phyloP scores from a whole-genome alignment of 768 basidiomycete genomes.

The Suillus subluteus region DNA sequence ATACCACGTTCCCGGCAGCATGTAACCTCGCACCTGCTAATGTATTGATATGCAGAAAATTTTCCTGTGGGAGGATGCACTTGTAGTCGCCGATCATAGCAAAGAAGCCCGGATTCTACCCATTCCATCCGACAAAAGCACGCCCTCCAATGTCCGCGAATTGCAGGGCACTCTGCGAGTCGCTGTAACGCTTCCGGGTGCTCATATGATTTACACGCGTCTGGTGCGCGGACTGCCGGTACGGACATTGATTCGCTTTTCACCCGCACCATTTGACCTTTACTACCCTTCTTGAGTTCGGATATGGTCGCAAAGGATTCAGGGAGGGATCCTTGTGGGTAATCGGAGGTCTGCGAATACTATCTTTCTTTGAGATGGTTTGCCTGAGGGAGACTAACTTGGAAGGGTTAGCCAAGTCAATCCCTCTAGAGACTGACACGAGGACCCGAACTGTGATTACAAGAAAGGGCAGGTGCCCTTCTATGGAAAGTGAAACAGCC shows the following conservation, averaged over 20 bases:
- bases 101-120: slow-evolving; percentile 16
- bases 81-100: slow-evolving; percentile 19
- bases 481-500: not conserved
- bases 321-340: not conserved
- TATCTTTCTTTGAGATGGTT: not conserved
- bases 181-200: not conserved
- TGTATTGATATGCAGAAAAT: not conserved
- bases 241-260: not conserved
- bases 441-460: not conserved
- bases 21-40: not conserved
- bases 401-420: not conserved
- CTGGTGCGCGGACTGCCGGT: not conserved
- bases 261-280: not conserved
- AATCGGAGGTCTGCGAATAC: not conserved
- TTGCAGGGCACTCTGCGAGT: slow-evolving; percentile 13
- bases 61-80: not conserved
- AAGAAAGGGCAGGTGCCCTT: not conserved
- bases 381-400: not conserved
- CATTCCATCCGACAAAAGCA: slow-evolving; percentile 19
- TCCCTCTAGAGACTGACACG: not conserved
- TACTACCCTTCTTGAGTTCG: not conserved
- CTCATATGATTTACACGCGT: not conserved
- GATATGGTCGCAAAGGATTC: not conserved
- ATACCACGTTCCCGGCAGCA: not conserved
- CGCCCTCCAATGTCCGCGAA: slow-evolving; percentile 26